phyloP scores from a whole-genome alignment of 2,329 filamentous ascomycete species.

The Fusarium veterinarium region DNA sequence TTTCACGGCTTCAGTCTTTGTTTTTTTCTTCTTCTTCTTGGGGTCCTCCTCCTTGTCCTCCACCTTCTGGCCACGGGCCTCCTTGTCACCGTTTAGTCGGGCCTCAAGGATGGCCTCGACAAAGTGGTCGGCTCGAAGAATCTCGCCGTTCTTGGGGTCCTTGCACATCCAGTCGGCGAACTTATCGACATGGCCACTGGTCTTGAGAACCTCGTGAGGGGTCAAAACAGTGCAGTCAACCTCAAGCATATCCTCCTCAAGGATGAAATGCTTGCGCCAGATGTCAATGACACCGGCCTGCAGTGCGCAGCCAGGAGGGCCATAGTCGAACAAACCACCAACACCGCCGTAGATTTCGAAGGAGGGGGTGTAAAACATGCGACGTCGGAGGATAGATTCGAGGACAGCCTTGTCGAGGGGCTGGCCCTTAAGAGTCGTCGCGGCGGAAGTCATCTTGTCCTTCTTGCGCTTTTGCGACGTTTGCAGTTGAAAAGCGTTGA shows the following conservation, averaged over 20 bases:
- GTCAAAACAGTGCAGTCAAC: conserved; percentile 95
- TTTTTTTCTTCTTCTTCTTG: conserved; percentile 91
- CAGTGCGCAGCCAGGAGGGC: conserved; percentile 86
- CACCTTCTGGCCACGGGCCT: conserved; percentile 85
- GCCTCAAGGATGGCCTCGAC: conserved; percentile 93
- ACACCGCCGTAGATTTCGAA: conserved; percentile 97
- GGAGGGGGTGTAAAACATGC: conserved; percentile 93
- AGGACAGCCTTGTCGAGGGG: conserved; percentile 85
- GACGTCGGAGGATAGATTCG: conserved; percentile 86
- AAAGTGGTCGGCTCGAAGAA: conserved; percentile 94
- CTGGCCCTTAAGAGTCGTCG: conserved; percentile 88
- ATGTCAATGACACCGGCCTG: conserved; percentile 88
- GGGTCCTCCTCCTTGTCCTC: conserved; percentile 78
- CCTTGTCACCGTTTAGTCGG: conserved; percentile 89
- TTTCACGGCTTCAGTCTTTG: conserved; percentile 81
- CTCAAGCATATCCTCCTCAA: conserved; percentile 95
- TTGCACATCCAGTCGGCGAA: conserved; percentile 99
- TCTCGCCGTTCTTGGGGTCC: conserved; percentile 96
- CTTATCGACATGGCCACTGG: conserved; percentile 95
- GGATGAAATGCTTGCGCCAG: conserved; percentile 93
- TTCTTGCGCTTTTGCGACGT: conserved; percentile 42
- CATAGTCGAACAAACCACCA: conserved; percentile 92
- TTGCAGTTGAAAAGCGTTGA: conserved; percentile 46
- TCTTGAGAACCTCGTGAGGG: conserved; percentile 93
- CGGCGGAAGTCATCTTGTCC: conserved; percentile 59